phyloP scores from a whole-genome alignment of 2,329 filamentous ascomycete genomes.

The Emmonsiellopsis sp. region DNA sequence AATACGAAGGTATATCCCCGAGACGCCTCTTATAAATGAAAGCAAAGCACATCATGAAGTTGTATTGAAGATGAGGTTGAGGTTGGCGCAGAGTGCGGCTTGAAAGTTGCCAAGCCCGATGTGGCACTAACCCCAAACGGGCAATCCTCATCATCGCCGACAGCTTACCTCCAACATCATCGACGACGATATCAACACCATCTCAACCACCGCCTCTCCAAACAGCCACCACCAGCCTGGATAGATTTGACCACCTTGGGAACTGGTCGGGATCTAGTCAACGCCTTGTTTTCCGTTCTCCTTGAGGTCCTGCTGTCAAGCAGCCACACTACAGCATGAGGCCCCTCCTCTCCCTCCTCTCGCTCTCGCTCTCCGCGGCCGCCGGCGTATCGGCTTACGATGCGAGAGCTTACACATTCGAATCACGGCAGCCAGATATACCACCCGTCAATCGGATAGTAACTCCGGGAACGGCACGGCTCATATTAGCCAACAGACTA shows the following conservation, averaged over 20 bases:
- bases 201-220: neutral
- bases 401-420: slow-evolving; percentile 26
- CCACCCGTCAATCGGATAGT: slow-evolving; percentile 4
- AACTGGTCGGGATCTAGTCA: neutral
- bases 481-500: slow-evolving; percentile 40
- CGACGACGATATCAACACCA: neutral
- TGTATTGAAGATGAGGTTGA: no score
- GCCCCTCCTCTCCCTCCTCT: slow-evolving; percentile 8
- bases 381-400: slow-evolving; percentile 15
- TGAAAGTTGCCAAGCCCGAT: no score
- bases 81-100: no score
- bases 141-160: no score
- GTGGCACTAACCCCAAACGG: no score
- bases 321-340: slow-evolving; percentile 10
- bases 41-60: no score
- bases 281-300: neutral
- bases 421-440: slow-evolving; percentile 6
- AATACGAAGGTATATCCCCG: no score
- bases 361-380: slow-evolving; percentile 6
- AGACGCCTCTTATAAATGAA: no score
- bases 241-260: neutral
- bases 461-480: slow-evolving; percentile 22
- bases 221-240: neutral
- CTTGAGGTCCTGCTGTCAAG: neutral
- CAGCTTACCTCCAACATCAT: neutral